These are phyloP conservation scores for Sonneratia alba DNA, from an alignment of 345 rosid species.

Conservation along the genomic window DNA sequence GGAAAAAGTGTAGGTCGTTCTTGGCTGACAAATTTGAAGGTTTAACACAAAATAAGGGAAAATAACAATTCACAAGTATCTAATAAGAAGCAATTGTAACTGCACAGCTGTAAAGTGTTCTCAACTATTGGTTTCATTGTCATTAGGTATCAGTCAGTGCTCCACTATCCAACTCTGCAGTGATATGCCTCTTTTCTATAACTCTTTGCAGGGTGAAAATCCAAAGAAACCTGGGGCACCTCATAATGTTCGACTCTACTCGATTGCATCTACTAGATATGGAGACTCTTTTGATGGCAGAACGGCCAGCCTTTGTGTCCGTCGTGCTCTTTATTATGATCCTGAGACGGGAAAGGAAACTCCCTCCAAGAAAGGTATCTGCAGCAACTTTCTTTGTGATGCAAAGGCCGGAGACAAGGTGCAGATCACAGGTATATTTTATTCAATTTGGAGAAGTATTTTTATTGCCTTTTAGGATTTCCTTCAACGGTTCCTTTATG, in stretches of 20 bases:
- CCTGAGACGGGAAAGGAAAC: slow-evolving; percentile 93
- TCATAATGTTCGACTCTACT: slow-evolving; percentile 84
- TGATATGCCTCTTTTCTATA: neutral
- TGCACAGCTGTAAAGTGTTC: neutral
- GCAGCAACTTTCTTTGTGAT: slow-evolving; percentile 90
- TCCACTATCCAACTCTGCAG: neutral
- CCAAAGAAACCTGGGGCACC: slow-evolving; percentile 91
- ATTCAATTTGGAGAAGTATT: neutral
- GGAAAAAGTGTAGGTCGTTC: neutral
- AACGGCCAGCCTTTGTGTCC: slow-evolving; percentile 88
- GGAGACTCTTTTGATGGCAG: slow-evolving; percentile 90
- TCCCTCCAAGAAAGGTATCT: slow-evolving; percentile 76
- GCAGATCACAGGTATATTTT: slow-evolving; percentile 59
- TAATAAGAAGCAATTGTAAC: neutral
- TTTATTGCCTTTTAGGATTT: neutral
- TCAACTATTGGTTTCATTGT: neutral
- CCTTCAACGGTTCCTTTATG: neutral
- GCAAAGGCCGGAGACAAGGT: slow-evolving; percentile 89
- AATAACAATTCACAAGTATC: neutral
- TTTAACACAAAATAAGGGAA: neutral
- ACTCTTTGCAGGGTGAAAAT: slow-evolving; percentile 72
- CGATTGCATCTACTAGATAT: slow-evolving; percentile 89
- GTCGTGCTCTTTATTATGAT: slow-evolving; percentile 90
- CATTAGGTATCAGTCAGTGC: neutral
- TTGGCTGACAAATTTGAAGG: neutral